These are phyloP conservation scores for Panicum miliaceum DNA, from an alignment of 176 grass and related monocot species.

Conservation along the genomic window DNA sequence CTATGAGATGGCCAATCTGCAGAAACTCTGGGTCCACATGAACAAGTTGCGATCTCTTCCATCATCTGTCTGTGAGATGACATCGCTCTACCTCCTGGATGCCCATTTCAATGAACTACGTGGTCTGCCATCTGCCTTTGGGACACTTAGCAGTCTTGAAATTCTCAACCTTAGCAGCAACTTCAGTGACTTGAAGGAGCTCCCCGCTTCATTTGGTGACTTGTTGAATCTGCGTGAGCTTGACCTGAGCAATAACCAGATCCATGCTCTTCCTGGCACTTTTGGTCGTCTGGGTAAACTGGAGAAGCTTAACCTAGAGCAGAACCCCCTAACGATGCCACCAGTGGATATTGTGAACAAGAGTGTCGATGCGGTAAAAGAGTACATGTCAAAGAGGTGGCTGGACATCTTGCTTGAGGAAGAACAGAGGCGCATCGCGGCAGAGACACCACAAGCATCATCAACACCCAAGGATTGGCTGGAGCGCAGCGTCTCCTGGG, in stretches of 20 bases:
- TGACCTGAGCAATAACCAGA: slow-evolving; percentile 96
- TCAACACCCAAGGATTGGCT: slow-evolving; percentile 67
- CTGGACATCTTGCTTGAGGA: slow-evolving; percentile 66
- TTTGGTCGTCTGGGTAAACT: slow-evolving; percentile 78
- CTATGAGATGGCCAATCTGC: slow-evolving; percentile 72
- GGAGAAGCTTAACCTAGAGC: slow-evolving; percentile 85
- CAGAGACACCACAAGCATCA: slow-evolving; percentile 41
- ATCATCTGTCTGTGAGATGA: slow-evolving; percentile 83
- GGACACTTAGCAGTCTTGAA: slow-evolving; percentile 80
- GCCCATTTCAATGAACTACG: slow-evolving; percentile 92
- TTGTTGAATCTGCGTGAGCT: slow-evolving; percentile 79
- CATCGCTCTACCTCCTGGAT: slow-evolving; percentile 63
- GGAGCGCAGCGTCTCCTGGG: slow-evolving; percentile 69
- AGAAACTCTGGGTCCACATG: slow-evolving; percentile 69
- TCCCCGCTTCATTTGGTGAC: slow-evolving; percentile 78
- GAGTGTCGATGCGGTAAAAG: slow-evolving; percentile 65
- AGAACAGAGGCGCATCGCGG: slow-evolving; percentile 59
- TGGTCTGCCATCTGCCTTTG: slow-evolving; percentile 69
- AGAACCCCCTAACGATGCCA: slow-evolving; percentile 75
- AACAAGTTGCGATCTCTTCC: slow-evolving; percentile 90
- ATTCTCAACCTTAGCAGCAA: slow-evolving; percentile 81
- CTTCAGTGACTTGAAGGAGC: slow-evolving; percentile 83
- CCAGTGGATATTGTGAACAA: slow-evolving; percentile 58
- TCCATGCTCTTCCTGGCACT: slow-evolving; percentile 75
- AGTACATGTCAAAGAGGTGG: slow-evolving; percentile 76